Conservation (phyloP, 257 asterid genomes). For the Nicotiana tomentosiformis region DNA sequence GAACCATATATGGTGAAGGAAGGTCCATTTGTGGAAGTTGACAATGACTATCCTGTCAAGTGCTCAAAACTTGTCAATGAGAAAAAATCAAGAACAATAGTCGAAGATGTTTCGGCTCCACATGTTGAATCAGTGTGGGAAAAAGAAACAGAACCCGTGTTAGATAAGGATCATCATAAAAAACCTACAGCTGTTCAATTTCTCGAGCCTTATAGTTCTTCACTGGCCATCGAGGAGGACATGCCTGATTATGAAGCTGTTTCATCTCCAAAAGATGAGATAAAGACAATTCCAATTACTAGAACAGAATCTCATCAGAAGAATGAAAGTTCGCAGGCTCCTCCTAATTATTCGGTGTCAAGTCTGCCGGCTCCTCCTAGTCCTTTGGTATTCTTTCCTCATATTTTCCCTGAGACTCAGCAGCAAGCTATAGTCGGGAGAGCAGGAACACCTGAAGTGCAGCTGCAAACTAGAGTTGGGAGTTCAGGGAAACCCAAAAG, state of each 20-base stretch:
- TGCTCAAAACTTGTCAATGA: constrained; percentile 71
- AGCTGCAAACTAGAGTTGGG: constrained; percentile 27
- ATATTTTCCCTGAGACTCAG: constrained; percentile 30
- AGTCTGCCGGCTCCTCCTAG: constrained; percentile 24
- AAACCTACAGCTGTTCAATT: constrained; percentile 21
- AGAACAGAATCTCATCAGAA: constrained; percentile 19
- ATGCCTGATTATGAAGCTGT: constrained; percentile 41
- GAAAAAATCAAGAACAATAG: constrained; percentile 63
- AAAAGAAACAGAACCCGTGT: constrained; percentile 22
- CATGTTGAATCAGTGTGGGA: constrained; percentile 26
- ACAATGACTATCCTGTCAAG: constrained; percentile 78
- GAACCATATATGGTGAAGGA: constrained; percentile 98
- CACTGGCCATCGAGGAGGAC: constrained; percentile 45
- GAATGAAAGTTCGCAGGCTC: constrained; percentile 29
- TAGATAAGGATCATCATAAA: constrained; percentile 29
- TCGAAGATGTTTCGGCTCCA: constrained; percentile 53
- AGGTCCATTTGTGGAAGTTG: constrained; percentile 57
- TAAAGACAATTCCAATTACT: constrained; percentile 20
- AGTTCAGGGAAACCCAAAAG: constrained; percentile 29
- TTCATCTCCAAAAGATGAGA: constrained; percentile 42
- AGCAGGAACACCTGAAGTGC: constrained; percentile 14
- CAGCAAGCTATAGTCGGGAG: not conserved
- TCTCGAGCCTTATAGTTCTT: constrained; percentile 28
- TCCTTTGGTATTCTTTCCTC: not conserved
- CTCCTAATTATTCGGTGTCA: constrained; percentile 28